Base-by-base conservation (phyloP, 768 basidiomycete species). In the button mushroom (Agaricus bisporus) region DNA sequence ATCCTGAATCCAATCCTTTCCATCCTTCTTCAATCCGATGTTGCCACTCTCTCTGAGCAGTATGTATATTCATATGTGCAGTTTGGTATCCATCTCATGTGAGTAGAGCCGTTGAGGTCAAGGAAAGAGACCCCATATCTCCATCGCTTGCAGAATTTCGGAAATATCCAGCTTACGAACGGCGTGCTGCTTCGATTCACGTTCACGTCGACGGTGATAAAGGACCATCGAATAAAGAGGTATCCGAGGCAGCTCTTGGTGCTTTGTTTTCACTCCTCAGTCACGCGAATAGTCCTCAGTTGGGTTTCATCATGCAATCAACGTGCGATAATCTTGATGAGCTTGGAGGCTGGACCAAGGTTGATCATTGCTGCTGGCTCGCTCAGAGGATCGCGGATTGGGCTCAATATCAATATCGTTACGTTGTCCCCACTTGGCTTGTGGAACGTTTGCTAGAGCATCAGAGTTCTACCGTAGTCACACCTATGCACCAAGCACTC, bases 331-430 rank as follows among this genome's bases (percentile, higher is more conserved):
- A 76, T 59, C 75, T 94, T 37, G 82, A 89, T 41, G 70, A 75
- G 9, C 68, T 76, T 7, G 64, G 74, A 25, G 78, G 79, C 18
- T 97, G 94, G 94, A 62, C 60, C 15, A 80, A 82, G 56, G 59
- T 78, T 0, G 79, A 82, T 6, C 83, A 91, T 60, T 95, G 86
- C 62, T 79, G 83, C 51, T 98, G 93, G 93, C 75, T 91, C 54
- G 81, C 86, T 11, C 79, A 83, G 54, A 85, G 80, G 61, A 76
- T 81, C 5, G 83, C 83, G n/a, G 86, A 91, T 61, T 95, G 91
- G 88, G 80, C 89, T 5, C 91, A 89, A 63, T 91, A 95, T 58
- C 95, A 95, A 64, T 95, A 95, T 67, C 87, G 95, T 22, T 95
- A 90, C 62, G 87, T 86, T 22, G 81, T 97, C 6, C 91, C 94